Base-by-base conservation (phyloP, 352 stramenopile species). In the Phytopythium oedochilum region DNA sequence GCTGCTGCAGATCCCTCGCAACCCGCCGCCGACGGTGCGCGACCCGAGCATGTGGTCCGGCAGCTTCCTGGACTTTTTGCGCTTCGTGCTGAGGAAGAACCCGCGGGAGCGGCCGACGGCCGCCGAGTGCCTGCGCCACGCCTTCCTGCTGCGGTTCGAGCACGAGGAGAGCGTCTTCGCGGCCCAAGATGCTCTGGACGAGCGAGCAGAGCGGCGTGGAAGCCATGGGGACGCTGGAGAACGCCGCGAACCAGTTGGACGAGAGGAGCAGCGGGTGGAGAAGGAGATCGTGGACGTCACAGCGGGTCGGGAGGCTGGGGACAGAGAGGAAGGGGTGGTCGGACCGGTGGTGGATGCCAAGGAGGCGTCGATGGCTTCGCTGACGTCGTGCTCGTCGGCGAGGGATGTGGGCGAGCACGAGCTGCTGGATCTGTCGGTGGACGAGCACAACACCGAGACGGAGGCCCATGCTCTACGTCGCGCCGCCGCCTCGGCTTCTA, bases 41-140 rank as follows among this genome's bases (percentile, higher is more conserved):
- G 58, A 92, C 3, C 78, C 83, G 23, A 55, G 67, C 26, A 66
- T 75, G 20, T 98, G 92, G 92, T 92, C 71, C 5, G 25, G 59
- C 2, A 46, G 72, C 14, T 97, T 98, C 57, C 58, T 78, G 9
- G 73, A 92, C 57, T 98, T 98, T 64, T 58, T 98, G 5, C 66
- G 76, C 44, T 88, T 89, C 47, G 96, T 85, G 53, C 66, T 97
- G 31, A 65, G 75, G 11, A 92, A 90, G 45, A 66, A 88, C 55
- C 75, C 80, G 15, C 59, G 73, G 1, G 77, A 94, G 45, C 70
- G 92, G 5, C 83, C 90, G 4, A 88, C 75, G 18, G 89, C 90
- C n/a, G 54, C 92, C 40, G 81, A 97, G 57, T 91, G 96, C 31
- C 75, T 98, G 46, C 60, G 84, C n/a, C 92, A 98, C 58, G 74